Base-by-base conservation (phyloP, 306 rosid species). In the Fagus sylvatica region DNA sequence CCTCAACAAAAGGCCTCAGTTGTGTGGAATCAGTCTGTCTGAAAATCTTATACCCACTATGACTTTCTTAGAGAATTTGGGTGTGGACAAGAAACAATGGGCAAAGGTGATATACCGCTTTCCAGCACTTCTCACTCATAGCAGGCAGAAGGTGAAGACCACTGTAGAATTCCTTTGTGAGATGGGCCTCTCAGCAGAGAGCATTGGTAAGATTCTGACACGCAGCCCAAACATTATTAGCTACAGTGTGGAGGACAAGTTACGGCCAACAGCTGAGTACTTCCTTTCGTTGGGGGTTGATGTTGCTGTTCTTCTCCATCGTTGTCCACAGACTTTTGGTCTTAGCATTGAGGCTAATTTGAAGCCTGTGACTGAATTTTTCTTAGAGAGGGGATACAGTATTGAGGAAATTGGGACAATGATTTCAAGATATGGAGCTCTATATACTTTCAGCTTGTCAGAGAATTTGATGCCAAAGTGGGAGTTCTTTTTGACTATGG, bases 31-130 rank as follows among this genome's bases (percentile, higher is more conserved):
- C 71, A 95, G 98, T 85, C 88, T 95, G 71, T 82, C 87, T 4
- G 89, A 88, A 79, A 95, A 95, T 79, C 86, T 95, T 73, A 92
- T 83, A 76, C 98, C 98, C 65, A 85, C 95, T 34, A 92, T 95
- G 98, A 74, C 66, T 60, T 95, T 89, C 88, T 85, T 92, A 28
- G 98, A 95, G 54, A 76, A 83, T 55, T 80, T 92, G 54, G 98
- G 97, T 19, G 91, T 95, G 57, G 98, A 95, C 85, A 92, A 95
- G 82, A 78, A 83, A 43, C 90, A 92, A 81, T 95, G 98, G 98
- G 93, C 97, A 0, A 95, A 91, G 80, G 95, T 95, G 78, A 92
- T 95, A 48, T 84, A 87, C 85, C 95, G 97, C 32, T 89, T 85
- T 81, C 98, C 98, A 7, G 93, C 93, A 0, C 73, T 92, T 66